Evolutionary conservation across 345 rosid species (phyloP).

Genomic region (Fremontodendron californicum): DNA sequence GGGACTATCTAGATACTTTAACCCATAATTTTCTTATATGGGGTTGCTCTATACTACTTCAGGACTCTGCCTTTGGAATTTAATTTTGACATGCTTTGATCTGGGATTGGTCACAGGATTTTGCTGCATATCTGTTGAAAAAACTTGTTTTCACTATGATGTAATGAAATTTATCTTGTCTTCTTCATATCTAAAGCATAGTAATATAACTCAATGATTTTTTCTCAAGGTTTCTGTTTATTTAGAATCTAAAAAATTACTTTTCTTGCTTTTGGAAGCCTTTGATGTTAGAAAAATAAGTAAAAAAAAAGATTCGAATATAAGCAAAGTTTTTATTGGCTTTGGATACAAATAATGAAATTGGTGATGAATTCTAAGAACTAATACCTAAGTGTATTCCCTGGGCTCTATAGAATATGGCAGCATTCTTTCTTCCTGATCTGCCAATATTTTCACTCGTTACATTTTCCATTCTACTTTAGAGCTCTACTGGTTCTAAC

Average conservation of each 20-base stretch:
- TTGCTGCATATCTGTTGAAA: background rate
- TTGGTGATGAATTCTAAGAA: background rate
- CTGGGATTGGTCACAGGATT: background rate
- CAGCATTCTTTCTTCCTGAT: background rate
- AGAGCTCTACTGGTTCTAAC: background rate
- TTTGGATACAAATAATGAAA: background rate
- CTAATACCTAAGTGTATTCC: background rate
- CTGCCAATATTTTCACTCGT: background rate
- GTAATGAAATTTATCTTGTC: background rate
- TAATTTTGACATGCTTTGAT: background rate
- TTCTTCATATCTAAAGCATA: background rate
- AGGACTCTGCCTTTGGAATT: conserved; percentile 2
- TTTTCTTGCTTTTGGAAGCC: conserved; percentile 2
- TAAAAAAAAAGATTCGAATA: background rate
- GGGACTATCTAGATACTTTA: too few relatives aligned
- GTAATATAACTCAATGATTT: background rate
- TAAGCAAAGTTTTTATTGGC: background rate
- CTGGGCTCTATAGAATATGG: background rate
- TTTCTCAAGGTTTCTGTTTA: background rate
- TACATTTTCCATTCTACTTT: background rate
- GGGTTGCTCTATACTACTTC: background rate
- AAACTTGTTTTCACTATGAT: background rate
- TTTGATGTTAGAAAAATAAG: background rate
- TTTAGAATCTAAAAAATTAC: background rate
- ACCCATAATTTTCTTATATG: background rate